Conservation (phyloP, 192 early-diverging fungal genomes). For the Coemansia sp. region DNA sequence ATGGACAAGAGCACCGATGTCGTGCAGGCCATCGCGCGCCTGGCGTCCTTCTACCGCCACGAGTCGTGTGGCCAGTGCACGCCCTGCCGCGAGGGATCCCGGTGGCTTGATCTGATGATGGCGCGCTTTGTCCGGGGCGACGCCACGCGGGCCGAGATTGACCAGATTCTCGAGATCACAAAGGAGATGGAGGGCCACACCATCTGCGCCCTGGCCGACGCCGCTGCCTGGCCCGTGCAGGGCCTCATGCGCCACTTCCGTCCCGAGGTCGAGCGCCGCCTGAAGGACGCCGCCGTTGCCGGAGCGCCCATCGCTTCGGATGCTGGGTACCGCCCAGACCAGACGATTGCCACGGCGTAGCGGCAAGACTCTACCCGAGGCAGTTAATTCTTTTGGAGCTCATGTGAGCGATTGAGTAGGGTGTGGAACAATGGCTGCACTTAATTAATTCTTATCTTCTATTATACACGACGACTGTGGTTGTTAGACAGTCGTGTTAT, state of each 20-base stretch:
- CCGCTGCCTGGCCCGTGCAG: slow-evolving; percentile 97
- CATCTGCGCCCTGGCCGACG: slow-evolving; percentile 99
- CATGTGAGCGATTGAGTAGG: no score
- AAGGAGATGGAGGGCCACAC: slow-evolving; percentile 99
- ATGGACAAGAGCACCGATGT: slow-evolving; percentile 99
- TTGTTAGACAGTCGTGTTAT: neutral
- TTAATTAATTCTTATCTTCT: no score
- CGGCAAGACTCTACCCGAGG: neutral
- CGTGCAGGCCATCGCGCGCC: slow-evolving; percentile 85
- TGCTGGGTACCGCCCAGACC: slow-evolving; percentile 35
- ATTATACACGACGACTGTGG: no score
- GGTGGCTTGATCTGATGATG: slow-evolving; percentile 97
- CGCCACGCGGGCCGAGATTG: slow-evolving; percentile 81
- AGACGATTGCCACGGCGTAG: slow-evolving; percentile 41
- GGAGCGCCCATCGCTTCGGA: slow-evolving; percentile 27
- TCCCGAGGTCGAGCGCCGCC: slow-evolving; percentile 30
- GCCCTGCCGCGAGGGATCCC: slow-evolving; percentile 94
- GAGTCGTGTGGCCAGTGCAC: slow-evolving; percentile 99
- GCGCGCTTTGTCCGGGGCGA: slow-evolving; percentile 85
- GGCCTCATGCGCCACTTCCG: slow-evolving; percentile 76
- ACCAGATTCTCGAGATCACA: slow-evolving; percentile 91
- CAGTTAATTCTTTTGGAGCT: neutral
- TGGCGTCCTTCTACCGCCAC: slow-evolving; percentile 93
- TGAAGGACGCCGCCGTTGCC: slow-evolving; percentile 22
- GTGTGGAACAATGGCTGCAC: no score